Base-by-base conservation (phyloP, 306 rosid genomes). In the Acacia confusa region DNA sequence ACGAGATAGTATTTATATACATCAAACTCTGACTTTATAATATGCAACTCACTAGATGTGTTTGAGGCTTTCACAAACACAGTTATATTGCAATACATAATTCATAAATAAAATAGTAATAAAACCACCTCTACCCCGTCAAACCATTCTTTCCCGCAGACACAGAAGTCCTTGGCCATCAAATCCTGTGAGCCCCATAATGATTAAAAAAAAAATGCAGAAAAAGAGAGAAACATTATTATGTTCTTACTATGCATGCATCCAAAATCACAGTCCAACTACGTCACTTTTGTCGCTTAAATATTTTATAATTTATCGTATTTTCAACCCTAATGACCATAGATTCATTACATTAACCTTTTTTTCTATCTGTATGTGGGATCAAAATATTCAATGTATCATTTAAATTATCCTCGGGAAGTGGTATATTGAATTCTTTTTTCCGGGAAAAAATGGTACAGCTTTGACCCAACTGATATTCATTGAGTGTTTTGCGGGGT, bases 211-310 rank as follows among this genome's bases (percentile, higher is more conserved):
- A 77, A 79, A 77, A 79, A 81, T 58, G 82, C 70, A 76, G 81
- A 57, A 66, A 71, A 70, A 53, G n/a, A 53, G 25, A 19, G 10
- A n/a, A 65, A 57, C 50, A 36, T 76, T 77, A 55, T 63, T 77
- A 65, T 63, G 75, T 58, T 78, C 50, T 81, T 74, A 25, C 69
- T 41, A 79, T 78, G 84, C 82, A 79, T 77, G 78, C 82, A 79
- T 82, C 79, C 70, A 48, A 76, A 83, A 68, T 77, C 61, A 80
- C 77, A 60, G 82, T 63, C 66, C 79, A 63, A 73, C 38, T 77
- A 86, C 82, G 86, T 84, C 84, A 71, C 74, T 28, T 36, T 75
- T 70, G 81, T 81, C 75, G 67, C 45, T 45, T 68, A 4, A 40
- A 40, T 10, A 6, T 40, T 3, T 2, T 20, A 20, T 38, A 16